phyloP scores from a whole-genome alignment of 2,329 filamentous ascomycete species.

The Aureobasidium sp. region DNA sequence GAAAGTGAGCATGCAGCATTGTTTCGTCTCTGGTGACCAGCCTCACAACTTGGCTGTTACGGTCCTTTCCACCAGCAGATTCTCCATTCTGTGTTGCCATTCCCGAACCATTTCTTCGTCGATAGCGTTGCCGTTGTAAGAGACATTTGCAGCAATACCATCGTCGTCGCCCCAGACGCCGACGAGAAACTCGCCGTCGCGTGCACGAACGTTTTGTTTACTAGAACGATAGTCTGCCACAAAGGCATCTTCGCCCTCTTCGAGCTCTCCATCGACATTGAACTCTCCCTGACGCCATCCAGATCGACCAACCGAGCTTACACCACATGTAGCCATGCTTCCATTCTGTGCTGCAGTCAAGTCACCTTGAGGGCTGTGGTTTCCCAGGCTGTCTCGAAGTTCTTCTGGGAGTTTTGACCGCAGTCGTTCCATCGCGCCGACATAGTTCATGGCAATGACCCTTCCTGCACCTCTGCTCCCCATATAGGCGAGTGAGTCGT shows the following conservation, averaged over 20 bases:
- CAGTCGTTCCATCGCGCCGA: conserved; percentile 35
- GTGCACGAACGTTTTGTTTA: conserved; percentile 35
- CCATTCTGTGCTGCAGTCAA: conserved; percentile 27
- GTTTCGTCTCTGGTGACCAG: not conserved
- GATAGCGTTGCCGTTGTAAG: conserved; percentile 32
- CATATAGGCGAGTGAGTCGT: conserved; percentile 23
- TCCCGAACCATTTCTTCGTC: conserved; percentile 24
- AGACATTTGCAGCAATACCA: conserved; percentile 34
- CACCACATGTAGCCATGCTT: conserved; percentile 38
- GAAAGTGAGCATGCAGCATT: not conserved
- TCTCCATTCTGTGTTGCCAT: conserved; percentile 22
- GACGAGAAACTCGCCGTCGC: conserved; percentile 42
- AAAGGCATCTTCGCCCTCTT: conserved; percentile 29
- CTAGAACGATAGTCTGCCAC: conserved; percentile 34
- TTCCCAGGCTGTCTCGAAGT: conserved; percentile 20
- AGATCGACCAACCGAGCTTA: conserved; percentile 36
- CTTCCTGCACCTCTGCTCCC: conserved; percentile 33
- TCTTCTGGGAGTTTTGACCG: conserved; percentile 29
- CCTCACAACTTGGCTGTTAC: not conserved
- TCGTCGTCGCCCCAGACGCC: conserved; percentile 34
- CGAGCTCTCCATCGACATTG: conserved; percentile 20
- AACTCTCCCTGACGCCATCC: conserved; percentile 27
- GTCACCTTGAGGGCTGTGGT: conserved; percentile 33
- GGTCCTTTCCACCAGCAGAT: not conserved
- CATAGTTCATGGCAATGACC: conserved; percentile 39